phyloP scores from a whole-genome alignment of 176 grass and related monocot genomes.

The Themeda triandra region DNA sequence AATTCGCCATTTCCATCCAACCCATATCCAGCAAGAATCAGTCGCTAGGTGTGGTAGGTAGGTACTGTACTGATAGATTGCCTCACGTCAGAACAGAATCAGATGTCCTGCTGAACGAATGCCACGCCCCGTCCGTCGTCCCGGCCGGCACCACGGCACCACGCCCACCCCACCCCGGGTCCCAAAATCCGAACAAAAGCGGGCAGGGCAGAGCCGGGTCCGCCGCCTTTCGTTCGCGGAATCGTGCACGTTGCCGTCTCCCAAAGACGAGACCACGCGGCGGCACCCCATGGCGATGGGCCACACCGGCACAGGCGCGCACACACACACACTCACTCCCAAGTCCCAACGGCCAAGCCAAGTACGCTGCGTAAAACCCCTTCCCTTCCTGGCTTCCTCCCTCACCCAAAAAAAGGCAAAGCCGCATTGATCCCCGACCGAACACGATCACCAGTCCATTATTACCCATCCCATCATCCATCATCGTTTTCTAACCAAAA shows the following conservation, averaged over 20 bases:
- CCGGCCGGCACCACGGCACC: too few species aligned
- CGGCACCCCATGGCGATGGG: background rate
- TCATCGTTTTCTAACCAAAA: constrained; percentile 10
- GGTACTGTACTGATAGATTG: background rate
- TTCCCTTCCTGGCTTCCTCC: too few species aligned
- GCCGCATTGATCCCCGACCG: background rate
- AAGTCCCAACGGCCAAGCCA: background rate
- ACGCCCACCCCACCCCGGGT: background rate
- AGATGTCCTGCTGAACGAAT: background rate
- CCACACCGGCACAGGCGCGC: background rate
- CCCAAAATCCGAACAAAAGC: background rate
- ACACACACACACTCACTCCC: too few species aligned
- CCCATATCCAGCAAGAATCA: background rate
- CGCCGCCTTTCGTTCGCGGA: background rate
- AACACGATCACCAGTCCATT: background rate
- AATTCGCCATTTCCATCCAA: background rate
- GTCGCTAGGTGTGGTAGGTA: background rate
- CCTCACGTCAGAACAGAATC: background rate
- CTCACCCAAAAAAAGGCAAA: background rate
- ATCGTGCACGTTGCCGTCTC: background rate
- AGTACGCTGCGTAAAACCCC: too few species aligned
- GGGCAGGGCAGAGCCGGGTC: background rate
- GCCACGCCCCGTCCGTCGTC: too few species aligned
- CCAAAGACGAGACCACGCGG: background rate
- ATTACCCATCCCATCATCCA: background rate